Evolutionary conservation across 2,329 filamentous ascomycete genomes (phyloP).

Genomic region (Pseudogymnoascus sp.): DNA sequence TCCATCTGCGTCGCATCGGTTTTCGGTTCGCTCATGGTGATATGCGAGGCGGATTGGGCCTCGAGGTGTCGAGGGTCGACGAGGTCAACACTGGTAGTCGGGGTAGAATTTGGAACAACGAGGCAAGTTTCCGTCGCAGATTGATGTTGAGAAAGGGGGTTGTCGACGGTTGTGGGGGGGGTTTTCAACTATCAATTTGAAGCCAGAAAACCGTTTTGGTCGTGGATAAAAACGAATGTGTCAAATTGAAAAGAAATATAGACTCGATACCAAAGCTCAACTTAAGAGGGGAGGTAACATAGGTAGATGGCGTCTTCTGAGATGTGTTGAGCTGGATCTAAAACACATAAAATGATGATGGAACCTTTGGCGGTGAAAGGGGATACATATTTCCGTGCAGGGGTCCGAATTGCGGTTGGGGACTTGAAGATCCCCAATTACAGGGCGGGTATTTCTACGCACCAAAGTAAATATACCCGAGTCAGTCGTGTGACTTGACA

Average conservation of each 20-base stretch:
- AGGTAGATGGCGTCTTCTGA: slow-evolving; percentile 5
- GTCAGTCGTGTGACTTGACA: background rate
- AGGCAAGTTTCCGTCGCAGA: background rate
- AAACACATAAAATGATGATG: slow-evolving; percentile 8
- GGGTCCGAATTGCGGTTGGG: background rate
- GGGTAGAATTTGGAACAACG: background rate
- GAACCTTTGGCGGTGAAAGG: background rate
- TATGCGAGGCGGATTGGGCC: background rate
- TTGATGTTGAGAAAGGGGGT: slow-evolving; percentile 1
- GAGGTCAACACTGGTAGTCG: background rate
- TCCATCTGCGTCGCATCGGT: background rate
- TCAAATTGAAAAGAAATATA: background rate
- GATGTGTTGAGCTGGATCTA: background rate
- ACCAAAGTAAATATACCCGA: background rate
- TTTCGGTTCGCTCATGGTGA: background rate
- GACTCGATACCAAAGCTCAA: slow-evolving; percentile 2
- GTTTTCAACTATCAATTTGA: background rate
- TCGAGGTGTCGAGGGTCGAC: background rate
- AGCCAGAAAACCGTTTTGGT: background rate
- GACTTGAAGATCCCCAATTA: slow-evolving; percentile 4
- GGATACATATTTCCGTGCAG: background rate
- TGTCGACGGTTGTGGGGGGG: background rate
- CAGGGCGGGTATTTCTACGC: background rate
- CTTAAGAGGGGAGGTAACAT: background rate
- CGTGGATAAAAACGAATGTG: slow-evolving; percentile 3